Percentiles rank a stretch among this genome's conserved stretches.
Conservation (phyloP, 139 green algal species). For the Coelastrella sp. region DNA sequence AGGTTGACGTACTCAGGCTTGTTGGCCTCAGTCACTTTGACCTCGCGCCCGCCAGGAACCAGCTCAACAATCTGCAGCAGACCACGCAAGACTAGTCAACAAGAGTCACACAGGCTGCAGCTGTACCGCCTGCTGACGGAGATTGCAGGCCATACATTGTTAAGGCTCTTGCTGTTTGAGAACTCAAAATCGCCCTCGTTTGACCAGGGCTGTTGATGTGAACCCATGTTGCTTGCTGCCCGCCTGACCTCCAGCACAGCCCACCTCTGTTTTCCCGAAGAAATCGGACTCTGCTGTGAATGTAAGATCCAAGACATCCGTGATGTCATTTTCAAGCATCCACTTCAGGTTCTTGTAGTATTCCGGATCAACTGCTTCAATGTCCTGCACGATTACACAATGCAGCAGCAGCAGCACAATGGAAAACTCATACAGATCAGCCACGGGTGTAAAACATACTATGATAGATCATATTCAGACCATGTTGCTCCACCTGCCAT, state of each 20-base stretch:
- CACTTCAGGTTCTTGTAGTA: slow-evolving; percentile 96
- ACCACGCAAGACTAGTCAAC: no score
- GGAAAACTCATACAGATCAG: no score
- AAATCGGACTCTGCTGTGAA: slow-evolving; percentile 95
- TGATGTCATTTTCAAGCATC: slow-evolving; percentile 98
- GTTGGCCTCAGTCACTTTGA: slow-evolving; percentile 94
- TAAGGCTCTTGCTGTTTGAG: no score
- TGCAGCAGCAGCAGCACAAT: neutral
- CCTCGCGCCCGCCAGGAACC: slow-evolving; percentile 75
- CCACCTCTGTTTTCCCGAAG: slow-evolving; percentile 84
- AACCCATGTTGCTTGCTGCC: no score
- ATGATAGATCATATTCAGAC: no score
- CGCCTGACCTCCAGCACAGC: neutral
- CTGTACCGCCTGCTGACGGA: neutral
- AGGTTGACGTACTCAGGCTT: slow-evolving; percentile 98
- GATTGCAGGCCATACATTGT: no score
- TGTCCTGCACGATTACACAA: slow-evolving; percentile 68
- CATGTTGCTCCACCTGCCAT: neutral
- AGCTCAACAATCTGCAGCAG: slow-evolving; percentile 79
- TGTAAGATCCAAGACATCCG: slow-evolving; percentile 92
- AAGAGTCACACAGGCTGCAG: neutral
- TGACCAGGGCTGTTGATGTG: no score
- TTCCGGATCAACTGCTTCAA: slow-evolving; percentile 97
- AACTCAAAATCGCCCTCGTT: no score
- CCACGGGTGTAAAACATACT: no score